A percentile compares a stretch with the other conserved stretches of the same genome.
Evolutionary conservation across 2,329 filamentous ascomycete species (phyloP).

Genomic region (Verticillium dahliae): DNA sequence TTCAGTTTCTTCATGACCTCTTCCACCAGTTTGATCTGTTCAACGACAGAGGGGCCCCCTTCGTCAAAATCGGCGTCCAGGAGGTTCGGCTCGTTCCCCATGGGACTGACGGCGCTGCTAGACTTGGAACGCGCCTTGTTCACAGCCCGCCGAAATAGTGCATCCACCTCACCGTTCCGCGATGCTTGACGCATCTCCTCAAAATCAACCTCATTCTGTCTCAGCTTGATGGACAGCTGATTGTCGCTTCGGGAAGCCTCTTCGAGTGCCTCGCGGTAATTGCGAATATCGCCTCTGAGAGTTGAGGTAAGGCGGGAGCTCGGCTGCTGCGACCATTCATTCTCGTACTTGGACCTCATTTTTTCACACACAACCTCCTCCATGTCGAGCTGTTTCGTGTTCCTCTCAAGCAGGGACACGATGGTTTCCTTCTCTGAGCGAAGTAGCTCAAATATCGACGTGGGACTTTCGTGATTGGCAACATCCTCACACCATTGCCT

Average conservation of each 20-base stretch:
- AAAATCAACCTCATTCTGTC: slow-evolving; percentile 82
- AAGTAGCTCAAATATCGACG: slow-evolving; percentile 70
- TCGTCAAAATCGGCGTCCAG: slow-evolving; percentile 92
- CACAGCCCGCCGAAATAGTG: slow-evolving; percentile 81
- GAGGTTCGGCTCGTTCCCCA: slow-evolving; percentile 64
- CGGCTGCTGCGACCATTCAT: slow-evolving; percentile 95
- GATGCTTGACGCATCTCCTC: slow-evolving; percentile 91
- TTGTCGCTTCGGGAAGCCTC: slow-evolving; percentile 83
- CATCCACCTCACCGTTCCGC: slow-evolving; percentile 78
- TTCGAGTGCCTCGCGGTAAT: slow-evolving; percentile 81
- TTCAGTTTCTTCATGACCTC: slow-evolving; percentile 87
- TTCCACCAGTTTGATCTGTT: slow-evolving; percentile 85
- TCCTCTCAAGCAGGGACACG: slow-evolving; percentile 64
- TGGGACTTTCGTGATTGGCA: slow-evolving; percentile 75
- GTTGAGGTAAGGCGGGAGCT: slow-evolving; percentile 86
- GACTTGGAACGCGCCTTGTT: slow-evolving; percentile 65
- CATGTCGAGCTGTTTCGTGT: slow-evolving; percentile 86
- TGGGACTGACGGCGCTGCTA: slow-evolving; percentile 55
- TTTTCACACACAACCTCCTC: slow-evolving; percentile 98
- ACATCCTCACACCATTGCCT: slow-evolving; percentile 91
- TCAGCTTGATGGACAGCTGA: slow-evolving; percentile 74
- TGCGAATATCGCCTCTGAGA: slow-evolving; percentile 76
- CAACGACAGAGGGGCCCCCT: slow-evolving; percentile 69
- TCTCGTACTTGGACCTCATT: slow-evolving; percentile 96
- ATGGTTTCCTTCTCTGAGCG: slow-evolving; percentile 73